Conservation (phyloP, 331 rosid species). For the Telfairia occidentalis region DNA sequence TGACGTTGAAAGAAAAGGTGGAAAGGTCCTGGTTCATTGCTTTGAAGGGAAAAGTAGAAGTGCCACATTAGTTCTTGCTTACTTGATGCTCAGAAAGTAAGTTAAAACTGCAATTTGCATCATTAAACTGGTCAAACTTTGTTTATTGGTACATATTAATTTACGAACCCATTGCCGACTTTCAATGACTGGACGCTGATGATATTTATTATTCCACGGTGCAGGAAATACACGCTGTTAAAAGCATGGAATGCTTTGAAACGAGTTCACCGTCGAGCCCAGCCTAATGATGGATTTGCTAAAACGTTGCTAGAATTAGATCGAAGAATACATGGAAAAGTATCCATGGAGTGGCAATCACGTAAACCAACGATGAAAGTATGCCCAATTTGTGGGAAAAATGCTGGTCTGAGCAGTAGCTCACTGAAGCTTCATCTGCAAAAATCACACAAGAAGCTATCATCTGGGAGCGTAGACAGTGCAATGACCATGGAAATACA, state of each 20-base stretch:
- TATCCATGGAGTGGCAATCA: conserved; percentile 85
- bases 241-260: conserved; percentile 79
- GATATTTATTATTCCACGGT: neutral
- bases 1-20: conserved; percentile 55
- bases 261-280: conserved; percentile 80
- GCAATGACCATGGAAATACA: conserved; percentile 85
- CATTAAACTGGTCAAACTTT: neutral
- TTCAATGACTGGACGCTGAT: neutral
- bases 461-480: conserved; percentile 90
- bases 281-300: conserved; percentile 91
- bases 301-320: conserved; percentile 47
- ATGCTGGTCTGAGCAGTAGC: conserved; percentile 78
- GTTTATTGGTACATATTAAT: neutral
- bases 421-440: conserved; percentile 26
- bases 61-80: conserved; percentile 77
- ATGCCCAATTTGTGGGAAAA: conserved; percentile 84
- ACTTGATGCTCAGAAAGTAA: conserved; percentile 88
- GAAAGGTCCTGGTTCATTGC: conserved; percentile 82
- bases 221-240: conserved; percentile 52
- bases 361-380: conserved; percentile 75
- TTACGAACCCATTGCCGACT: neutral
- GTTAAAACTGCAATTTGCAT: conserved; percentile 21
- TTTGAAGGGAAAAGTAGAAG: conserved; percentile 98
- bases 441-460: conserved; percentile 73
- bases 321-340: conserved; percentile 54